A percentile compares a stretch with the other conserved stretches of the same genome.
phyloP scores from a whole-genome alignment of 805 yeast genomes.

The Nakazawaea sp. region DNA sequence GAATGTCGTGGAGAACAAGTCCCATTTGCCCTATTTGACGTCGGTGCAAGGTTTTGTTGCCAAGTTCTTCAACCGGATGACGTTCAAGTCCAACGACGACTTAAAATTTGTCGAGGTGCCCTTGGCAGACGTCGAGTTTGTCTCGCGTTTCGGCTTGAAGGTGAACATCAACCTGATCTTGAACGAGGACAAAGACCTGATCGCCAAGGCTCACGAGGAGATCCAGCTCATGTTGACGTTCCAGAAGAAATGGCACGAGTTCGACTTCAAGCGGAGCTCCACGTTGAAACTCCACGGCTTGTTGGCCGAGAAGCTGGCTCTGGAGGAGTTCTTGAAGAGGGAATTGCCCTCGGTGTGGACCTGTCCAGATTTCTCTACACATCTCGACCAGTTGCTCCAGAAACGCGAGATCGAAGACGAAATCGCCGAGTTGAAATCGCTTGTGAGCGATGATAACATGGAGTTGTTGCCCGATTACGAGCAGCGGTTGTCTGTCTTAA shows the following conservation, averaged over 20 bases:
- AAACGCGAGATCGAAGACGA: conserved; percentile 39
- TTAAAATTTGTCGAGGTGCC: conserved; percentile 31
- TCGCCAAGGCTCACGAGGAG: conserved; percentile 28
- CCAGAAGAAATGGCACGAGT: conserved; percentile 37
- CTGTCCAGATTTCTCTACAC: conserved; percentile 37
- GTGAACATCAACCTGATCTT: conserved; percentile 28
- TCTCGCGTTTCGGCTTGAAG: conserved; percentile 30
- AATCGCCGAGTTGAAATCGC: conserved; percentile 48
- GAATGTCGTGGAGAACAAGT: conserved; percentile 26
- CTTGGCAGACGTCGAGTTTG: conserved; percentile 32
- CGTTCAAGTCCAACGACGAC: conserved; percentile 6
- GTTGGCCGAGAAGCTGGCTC: conserved; percentile 28
- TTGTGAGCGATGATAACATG: conserved; percentile 80
- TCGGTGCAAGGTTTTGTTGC: conserved; percentile 22
- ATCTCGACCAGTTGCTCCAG: conserved; percentile 37
- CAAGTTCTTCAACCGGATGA: conserved; percentile 26
- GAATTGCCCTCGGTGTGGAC: conserved; percentile 13
- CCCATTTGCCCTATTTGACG: conserved; percentile 32
- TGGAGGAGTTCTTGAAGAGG: neutral
- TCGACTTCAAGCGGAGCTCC: conserved; percentile 30
- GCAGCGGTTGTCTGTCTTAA: conserved; percentile 74
- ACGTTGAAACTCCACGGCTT: conserved; percentile 28
- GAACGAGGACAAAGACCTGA: conserved; percentile 27
- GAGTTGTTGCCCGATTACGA: conserved; percentile 91
- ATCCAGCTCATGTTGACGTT: conserved; percentile 27